A percentile compares a stretch with the other conserved stretches of the same genome.
These are phyloP conservation scores for Russula emetica DNA, from an alignment of 768 basidiomycete genomes.

Conservation along the genomic window DNA sequence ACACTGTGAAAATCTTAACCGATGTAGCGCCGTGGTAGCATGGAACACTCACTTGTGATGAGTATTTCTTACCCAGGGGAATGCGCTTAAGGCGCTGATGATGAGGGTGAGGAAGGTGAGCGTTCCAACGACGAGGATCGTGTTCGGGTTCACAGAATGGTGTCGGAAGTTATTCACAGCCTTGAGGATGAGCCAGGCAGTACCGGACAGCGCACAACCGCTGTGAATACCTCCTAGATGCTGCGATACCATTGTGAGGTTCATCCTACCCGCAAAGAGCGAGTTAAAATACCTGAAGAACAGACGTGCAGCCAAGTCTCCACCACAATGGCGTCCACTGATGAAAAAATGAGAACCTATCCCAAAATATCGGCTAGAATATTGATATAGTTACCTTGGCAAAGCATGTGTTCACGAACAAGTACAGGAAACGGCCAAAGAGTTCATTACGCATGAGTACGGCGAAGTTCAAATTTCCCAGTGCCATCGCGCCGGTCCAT, in stretches of 20 bases:
- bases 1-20: slow-evolving; percentile 33
- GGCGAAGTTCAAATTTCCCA: slow-evolving; percentile 68
- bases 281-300: slow-evolving; percentile 50
- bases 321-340: slow-evolving; percentile 74
- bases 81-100: slow-evolving; percentile 38
- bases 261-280: background rate
- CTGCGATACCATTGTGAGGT: slow-evolving; percentile 27
- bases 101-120: slow-evolving; percentile 39
- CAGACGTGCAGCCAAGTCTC: slow-evolving; percentile 68
- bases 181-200: slow-evolving; percentile 38
- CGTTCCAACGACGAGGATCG: slow-evolving; percentile 39
- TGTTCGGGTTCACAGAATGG: slow-evolving; percentile 35
- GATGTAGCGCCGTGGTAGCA: background rate
- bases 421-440: slow-evolving; percentile 72
- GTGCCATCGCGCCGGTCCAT: slow-evolving; percentile 66
- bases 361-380: slow-evolving; percentile 4
- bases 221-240: slow-evolving; percentile 46
- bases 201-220: slow-evolving; percentile 41
- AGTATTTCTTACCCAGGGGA: slow-evolving; percentile 44
- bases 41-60: slow-evolving; percentile 39
- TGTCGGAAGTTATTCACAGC: slow-evolving; percentile 38
- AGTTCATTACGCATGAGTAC: slow-evolving; percentile 79
- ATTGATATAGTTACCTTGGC: slow-evolving; percentile 51
- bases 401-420: slow-evolving; percentile 65
- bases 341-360: background rate